Evolutionary conservation across 805 yeast genomes (phyloP), one percentile per base, ranked within the genome.

Genomic region (Candida succiphila): DNA sequence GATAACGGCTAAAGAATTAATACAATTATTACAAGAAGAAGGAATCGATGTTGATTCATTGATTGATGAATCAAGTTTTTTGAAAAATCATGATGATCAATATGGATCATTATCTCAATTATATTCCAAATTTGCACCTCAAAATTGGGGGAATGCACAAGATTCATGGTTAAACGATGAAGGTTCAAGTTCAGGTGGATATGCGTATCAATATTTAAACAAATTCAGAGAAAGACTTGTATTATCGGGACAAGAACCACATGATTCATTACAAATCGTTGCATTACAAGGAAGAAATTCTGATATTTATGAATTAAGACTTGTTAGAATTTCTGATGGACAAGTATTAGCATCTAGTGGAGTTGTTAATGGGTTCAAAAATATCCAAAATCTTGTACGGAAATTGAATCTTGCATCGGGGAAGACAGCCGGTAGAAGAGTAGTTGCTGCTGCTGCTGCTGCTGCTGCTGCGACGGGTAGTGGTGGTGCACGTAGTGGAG

Each of bases 151-250:
- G 8, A 59, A 59, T 34, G 64, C 69, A 6, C 56, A 56, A 10
- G 63, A 65, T 23, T 67, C 82, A 18, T 86, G 95, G 95, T 52
- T 67, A 18, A 75, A 78, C 29, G 83, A 84, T 51, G 59, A 58
- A 12, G 97, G 96, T 1, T 76, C 92, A 3, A 65, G 80, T 4
- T 82, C 95, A 2, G 98, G 98, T 3, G 97, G 97, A 0, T 89
- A 80, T 54, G 83, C 94, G 13, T 67, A 66, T 42, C 76, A 79
- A 41, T 84, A 86, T 44, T 54, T 88, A 30, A 45, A 56, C 8
- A 54, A 65, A 17, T 48, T 44, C 48, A 65, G 51, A 37, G 38
- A 42, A 42, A 32, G 40, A 41, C 25, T 35, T 42, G 31, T 42
- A 34, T 34, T 41, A 39, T 23, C 46, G 52, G 24, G 23, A 37